A percentile compares a stretch with the other conserved stretches of the same genome.
These are phyloP conservation scores for Fusarium cyanostomum DNA, from an alignment of 2,329 filamentous ascomycete genomes.

Conservation along the genomic window DNA sequence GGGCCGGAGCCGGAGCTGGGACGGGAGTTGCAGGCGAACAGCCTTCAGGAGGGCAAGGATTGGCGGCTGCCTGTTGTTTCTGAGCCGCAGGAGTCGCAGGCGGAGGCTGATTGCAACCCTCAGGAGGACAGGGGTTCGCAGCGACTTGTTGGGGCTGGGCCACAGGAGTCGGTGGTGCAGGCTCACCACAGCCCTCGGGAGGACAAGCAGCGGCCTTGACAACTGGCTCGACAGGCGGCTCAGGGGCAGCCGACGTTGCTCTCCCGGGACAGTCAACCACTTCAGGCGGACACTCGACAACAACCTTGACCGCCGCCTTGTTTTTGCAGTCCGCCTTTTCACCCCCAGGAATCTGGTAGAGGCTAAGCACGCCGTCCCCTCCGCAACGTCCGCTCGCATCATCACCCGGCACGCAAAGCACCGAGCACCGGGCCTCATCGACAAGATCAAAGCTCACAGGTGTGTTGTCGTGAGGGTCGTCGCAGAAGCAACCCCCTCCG, in stretches of 20 bases:
- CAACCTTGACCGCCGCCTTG: neutral
- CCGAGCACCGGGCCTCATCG: conserved; percentile 34
- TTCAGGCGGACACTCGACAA: neutral
- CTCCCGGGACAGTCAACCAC: neutral
- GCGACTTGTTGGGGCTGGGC: neutral
- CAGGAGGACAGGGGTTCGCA: conserved; percentile 4
- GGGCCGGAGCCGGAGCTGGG: conserved; percentile 9
- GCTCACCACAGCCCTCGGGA: neutral
- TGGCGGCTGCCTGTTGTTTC: neutral
- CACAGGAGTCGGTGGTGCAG: neutral
- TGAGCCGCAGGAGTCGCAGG: neutral
- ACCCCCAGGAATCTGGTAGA: conserved; percentile 19
- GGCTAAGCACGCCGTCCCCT: conserved; percentile 26
- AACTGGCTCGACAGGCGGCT: neutral
- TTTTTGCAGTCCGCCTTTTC: neutral
- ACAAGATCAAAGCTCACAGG: conserved; percentile 17
- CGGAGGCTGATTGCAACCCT: neutral
- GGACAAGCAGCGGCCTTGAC: neutral
- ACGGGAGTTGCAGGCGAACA: conserved; percentile 5
- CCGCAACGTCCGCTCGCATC: conserved; percentile 37
- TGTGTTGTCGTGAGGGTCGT: conserved; percentile 3
- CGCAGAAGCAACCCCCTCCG: conserved; percentile 38
- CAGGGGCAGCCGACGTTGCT: conserved; percentile 3
- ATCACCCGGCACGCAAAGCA: conserved; percentile 30
- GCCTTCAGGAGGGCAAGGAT: conserved; percentile 15